Conservation (phyloP, 2,329 filamentous ascomycete genomes). For the Phyllosticta capitalensis region DNA sequence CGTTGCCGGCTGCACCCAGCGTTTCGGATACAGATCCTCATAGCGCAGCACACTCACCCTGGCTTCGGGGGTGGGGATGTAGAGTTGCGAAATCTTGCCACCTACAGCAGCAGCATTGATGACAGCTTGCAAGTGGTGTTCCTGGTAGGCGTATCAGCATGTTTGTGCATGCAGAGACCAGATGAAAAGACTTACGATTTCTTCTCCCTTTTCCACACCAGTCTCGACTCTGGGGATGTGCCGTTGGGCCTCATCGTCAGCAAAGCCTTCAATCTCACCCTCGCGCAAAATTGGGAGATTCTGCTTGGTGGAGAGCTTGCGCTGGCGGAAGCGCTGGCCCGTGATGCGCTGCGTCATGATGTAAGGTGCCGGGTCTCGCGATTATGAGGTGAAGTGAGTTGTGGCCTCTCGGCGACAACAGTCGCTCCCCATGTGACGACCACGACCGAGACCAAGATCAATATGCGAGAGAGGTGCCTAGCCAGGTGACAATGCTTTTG, state of each 20-base stretch:
- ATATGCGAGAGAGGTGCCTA: background rate
- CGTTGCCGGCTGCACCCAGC: conserved; percentile 74
- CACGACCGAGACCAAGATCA: background rate
- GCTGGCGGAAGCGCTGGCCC: conserved; percentile 61
- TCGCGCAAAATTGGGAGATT: conserved; percentile 79
- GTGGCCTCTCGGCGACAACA: conserved; percentile 2
- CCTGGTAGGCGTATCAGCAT: conserved; percentile 42
- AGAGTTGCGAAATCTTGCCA: conserved; percentile 52
- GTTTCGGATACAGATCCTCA: conserved; percentile 73
- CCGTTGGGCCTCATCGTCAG: conserved; percentile 77
- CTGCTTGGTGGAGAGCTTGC: conserved; percentile 89
- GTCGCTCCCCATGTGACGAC: conserved; percentile 9
- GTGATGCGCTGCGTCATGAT: conserved; percentile 29
- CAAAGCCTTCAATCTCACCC: conserved; percentile 74
- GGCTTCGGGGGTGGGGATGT: conserved; percentile 60
- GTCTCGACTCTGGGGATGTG: conserved; percentile 81
- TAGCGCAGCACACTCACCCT: conserved; percentile 62
- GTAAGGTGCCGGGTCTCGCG: too few relatives aligned
- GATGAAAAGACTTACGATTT: conserved; percentile 66
- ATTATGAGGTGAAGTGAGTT: background rate
- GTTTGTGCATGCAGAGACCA: conserved; percentile 13
- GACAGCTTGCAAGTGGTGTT: conserved; percentile 90
- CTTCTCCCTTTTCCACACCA: conserved; percentile 92
- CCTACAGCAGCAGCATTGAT: conserved; percentile 54
- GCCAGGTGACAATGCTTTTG: background rate